Base-by-base conservation (phyloP, 164 flowering plant species). In the Vitis rupestris region DNA sequence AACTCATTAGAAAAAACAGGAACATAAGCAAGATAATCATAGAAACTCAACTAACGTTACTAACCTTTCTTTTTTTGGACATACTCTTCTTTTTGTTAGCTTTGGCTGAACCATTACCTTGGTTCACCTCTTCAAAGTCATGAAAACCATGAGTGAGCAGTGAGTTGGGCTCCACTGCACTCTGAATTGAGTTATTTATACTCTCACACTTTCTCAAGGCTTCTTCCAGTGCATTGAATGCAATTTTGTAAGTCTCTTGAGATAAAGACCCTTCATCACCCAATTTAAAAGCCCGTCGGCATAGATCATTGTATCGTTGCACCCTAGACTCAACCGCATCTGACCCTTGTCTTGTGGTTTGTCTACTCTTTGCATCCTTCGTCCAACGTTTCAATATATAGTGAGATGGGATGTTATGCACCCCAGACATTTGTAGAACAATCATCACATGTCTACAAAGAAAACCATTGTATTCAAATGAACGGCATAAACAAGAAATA, bases 251-350 rank as follows among this genome's bases (percentile, higher is more conserved):
- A 69, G 75, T 81, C 55, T 79, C 83, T 63, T 71, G 71, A 30
- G 81, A 81, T 69, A 81, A 70, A 50, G 83, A 82, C 23, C 79
- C 85, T 78, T 82, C 85, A 60, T 83, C 84, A 62, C 81, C 76
- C 71, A 83, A 54, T 58, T 70, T 76, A 65, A 79, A 44, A 14
- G 82, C 84, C 48, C 59, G 65, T 17, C 59, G 65, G 47, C 80
- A 81, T 8, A 83, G 61, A 55, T 75, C 78, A 67, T 69, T 75
- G 70, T 74, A 81, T 2, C 84, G 75, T 15, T 77, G 79, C 15
- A 50, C 70, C 69, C 76, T 76, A 23, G 78, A 73, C 11, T 72
- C 71, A 31, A 73, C n/a, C 49, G 51, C 47, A 17, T 55, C 67
- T 16, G 70, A 37, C 10, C 44, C 50, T 59, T 63, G 27, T 31